These are phyloP conservation scores for Meyerozyma guilliermondii DNA, from an alignment of 1,139 yeast genomes.

Conservation along the genomic window DNA sequence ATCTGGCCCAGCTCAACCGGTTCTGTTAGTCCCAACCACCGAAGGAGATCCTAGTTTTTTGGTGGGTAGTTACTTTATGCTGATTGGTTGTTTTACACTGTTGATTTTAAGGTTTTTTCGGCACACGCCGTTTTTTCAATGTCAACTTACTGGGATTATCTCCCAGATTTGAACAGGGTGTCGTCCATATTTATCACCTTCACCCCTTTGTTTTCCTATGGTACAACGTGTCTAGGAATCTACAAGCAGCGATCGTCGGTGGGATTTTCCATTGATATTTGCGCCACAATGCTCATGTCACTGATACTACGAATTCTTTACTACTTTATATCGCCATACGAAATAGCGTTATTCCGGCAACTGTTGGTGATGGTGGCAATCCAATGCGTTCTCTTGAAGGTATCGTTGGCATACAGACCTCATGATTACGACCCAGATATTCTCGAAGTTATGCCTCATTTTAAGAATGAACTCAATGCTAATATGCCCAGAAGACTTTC, in stretches of 20 bases:
- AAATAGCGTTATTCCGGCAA: conserved; percentile 67
- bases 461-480: conserved; percentile 24
- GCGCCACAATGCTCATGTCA: conserved; percentile 85
- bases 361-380: conserved; percentile 73
- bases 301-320: conserved; percentile 69
- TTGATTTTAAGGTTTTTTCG: neutral
- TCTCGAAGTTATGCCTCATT: conserved; percentile 28
- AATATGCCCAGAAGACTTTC: conserved; percentile 12
- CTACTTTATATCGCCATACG: conserved; percentile 77
- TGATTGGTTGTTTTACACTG: neutral
- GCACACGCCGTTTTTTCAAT: conserved; percentile 3
- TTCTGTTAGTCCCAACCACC: no score
- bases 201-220: conserved; percentile 81
- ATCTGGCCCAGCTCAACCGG: no score
- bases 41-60: no score
- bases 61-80: neutral
- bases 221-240: conserved; percentile 73
- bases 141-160: conserved; percentile 30
- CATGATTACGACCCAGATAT: conserved; percentile 35
- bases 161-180: conserved; percentile 41
- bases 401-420: conserved; percentile 59
- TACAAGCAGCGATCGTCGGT: conserved; percentile 56
- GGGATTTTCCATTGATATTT: conserved; percentile 84
- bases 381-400: conserved; percentile 58
- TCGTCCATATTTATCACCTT: conserved; percentile 52